Base-by-base conservation (phyloP, 805 yeast genomes). In the Ogataea pini region DNA sequence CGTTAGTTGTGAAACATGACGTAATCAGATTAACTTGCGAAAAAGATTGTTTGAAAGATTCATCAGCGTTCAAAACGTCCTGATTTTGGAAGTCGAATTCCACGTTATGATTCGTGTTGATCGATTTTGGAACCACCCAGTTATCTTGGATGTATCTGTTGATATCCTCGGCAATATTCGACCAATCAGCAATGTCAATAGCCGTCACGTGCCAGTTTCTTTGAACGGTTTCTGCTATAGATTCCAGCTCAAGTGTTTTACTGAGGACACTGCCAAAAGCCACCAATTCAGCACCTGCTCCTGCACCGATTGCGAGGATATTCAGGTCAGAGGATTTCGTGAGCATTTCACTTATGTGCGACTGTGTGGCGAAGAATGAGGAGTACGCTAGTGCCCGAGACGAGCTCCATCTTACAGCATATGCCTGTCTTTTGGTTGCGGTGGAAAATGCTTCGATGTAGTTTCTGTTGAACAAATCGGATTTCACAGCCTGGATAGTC, bases 401-500 rank as follows among this genome's bases (percentile, higher is more conserved):
- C 0, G 96, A 91, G 0, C 94, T 77, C 97, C 97, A 89, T 56
- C 97, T 71, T 17, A 84, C 78, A 16, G 83, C 86, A 59, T 89
- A 89, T 0, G 95, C 96, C 52, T 76, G 77, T 44, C 95, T 72
- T 55, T 85, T 83, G 39, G 71, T 75, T 44, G 77, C 82, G 43
- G 70, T 67, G 47, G 78, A 78, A 63, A 90, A 89, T 0, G 96
- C 96, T 9, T 71, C 69, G 4, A 74, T 48, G 61, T 88, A 89
- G 51, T 89, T 82, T 56, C 96, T 69, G 44, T 87, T 78, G 63
- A 71, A 89, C 16, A 89, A 70, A 48, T 80, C 79, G 1, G 82
- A 75, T 59, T 89, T 89, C 19, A 89, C 95, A 1, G 58, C 53
- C 62, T 90, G 96, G 20, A 89, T 77, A 42, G 72, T 69, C 1